Base-by-base conservation (phyloP, 805 yeast species). In the Yarrowia sp. region DNA sequence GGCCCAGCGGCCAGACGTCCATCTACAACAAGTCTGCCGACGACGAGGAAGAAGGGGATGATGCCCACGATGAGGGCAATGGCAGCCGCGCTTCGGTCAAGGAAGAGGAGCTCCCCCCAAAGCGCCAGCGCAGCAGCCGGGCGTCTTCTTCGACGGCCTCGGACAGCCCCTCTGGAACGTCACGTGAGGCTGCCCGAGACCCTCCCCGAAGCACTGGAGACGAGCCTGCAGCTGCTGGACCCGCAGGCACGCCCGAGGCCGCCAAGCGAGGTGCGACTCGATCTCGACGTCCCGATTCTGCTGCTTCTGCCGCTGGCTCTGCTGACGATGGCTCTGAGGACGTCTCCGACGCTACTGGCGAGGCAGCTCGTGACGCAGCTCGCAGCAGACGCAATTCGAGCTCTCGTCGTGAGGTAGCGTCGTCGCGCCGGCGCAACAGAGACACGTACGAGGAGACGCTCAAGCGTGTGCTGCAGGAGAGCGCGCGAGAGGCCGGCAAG, bases 1-100 rank as follows among this genome's bases (percentile, higher is more conserved):
- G 77, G 16, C 76, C 78, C 35, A 77, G 79, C 14, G 81, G 81
- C 31, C 80, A 79, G 61, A 80, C 78, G 36, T 77, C 83, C 29
- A 72, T 73, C 65, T 84, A 83, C 68, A 70, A 76, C 67, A 88
- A 82, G 6, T 78, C 74, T 16, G 78, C 66, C 70, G 68, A 55
- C 73, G 44, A 62, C n/a, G 19, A 66, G 60, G 63, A 59, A 72
- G 41, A 59, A 6, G 16, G 65, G 61, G 63, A 72, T 64, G 62
- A 70, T 67, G 65, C 65, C 67, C 65, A 71, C 39, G 42, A 19
- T 35, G 58, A 51, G 10, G 58, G 36, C 58, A 21, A 35, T 24
- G 61, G 19, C 21, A 27, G 35, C 60, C 24, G 33, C 16, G 13
- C 33, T 36, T 36, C 42, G 60, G 47, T 55, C 61, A 21, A 36